Base-by-base conservation (phyloP, 2,329 filamentous ascomycete species). In the Fusarium odoratissimum region DNA sequence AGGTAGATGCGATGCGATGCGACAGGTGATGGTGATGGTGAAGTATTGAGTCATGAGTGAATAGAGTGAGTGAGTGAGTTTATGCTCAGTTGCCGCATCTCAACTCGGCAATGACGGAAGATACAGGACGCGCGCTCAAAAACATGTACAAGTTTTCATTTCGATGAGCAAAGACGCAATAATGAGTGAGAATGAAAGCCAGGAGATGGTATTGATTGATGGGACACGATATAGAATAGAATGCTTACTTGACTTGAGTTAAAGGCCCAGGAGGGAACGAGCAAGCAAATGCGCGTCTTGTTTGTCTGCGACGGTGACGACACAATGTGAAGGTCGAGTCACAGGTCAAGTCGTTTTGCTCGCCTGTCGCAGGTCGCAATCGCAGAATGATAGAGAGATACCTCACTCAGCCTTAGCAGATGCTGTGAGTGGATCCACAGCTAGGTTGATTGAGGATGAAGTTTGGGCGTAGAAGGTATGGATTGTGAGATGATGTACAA, bases 351-450 rank as follows among this genome's bases (percentile, higher is more conserved):
- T 61, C 28, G 42, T 35, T 41, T 62, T 51, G 44, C 45, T 49
- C 28, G 57, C 62, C 38, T 38, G 63, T 65, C 52, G 65, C 70
- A 67, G 44, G 49, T 64, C 45, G 57, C 44, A 51, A 64, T 68
- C 64, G 49, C 45, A 60, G 54, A 59, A 62, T 58, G 61, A 68
- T 65, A 38, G 30, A 49, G 30, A 49, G 41, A 49, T 58, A 37
- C 41, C 31, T 54, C 49, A 41, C 49, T 54, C 49, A 19, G 49
- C 49, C 49, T 58, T 30, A 65, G 55, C 67, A 69, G 72, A 69
- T 68, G 72, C 74, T 59, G 72, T 77, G 75, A 57, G 75, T 77
- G 75, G 75, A 77, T 76, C 75, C 75, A 63, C 64, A 67, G 58
- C 40, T 64, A 71, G 65, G 64, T 48, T 35, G 44, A 37, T 60